Percentiles rank a stretch among this genome's conserved stretches.
Conservation (phyloP, 225 moss, liverwort and hornwort genomes). For the Pseudisothecium myosuroides region DNA sequence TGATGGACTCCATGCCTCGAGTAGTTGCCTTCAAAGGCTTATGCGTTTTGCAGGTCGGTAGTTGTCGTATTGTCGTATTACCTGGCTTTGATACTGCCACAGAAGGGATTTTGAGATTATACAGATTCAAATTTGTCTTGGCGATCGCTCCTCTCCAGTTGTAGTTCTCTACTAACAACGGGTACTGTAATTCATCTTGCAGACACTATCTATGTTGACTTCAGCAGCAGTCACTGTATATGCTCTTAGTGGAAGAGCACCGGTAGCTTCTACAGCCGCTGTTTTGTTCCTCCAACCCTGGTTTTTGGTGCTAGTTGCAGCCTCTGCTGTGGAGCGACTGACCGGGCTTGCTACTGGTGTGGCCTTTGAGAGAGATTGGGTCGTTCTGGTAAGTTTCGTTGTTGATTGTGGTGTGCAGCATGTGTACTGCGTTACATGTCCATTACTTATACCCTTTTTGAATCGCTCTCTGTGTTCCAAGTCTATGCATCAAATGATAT, state of each 20-base stretch:
- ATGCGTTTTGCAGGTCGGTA: slow-evolving; percentile 43
- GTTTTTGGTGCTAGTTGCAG: slow-evolving; percentile 61
- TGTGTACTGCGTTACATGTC: not conserved
- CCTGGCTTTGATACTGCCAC: not conserved
- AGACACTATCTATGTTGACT: slow-evolving; percentile 61
- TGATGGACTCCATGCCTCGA: slow-evolving; percentile 78
- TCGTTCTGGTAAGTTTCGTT: slow-evolving; percentile 45
- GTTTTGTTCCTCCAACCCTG: slow-evolving; percentile 57
- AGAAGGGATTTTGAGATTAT: not conserved
- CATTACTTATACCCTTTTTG: not conserved
- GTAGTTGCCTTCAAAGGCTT: slow-evolving; percentile 40
- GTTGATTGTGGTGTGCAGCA: not conserved
- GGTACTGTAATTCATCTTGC: not conserved
- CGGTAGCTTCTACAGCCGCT: slow-evolving; percentile 38
- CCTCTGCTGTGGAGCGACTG: slow-evolving; percentile 61
- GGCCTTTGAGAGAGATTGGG: slow-evolving; percentile 82
- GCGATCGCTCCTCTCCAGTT: not conserved
- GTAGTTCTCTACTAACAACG: not conserved
- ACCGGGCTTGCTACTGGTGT: slow-evolving; percentile 68
- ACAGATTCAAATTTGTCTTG: not conserved
- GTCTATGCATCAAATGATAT: not conserved
- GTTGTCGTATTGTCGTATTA: not conserved
- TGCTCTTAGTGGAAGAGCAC: slow-evolving; percentile 44
- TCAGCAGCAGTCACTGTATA: slow-evolving; percentile 57
- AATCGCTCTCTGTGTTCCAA: not conserved